phyloP scores from a whole-genome alignment of 306 rosid genomes.

The Rosa rugosa region DNA sequence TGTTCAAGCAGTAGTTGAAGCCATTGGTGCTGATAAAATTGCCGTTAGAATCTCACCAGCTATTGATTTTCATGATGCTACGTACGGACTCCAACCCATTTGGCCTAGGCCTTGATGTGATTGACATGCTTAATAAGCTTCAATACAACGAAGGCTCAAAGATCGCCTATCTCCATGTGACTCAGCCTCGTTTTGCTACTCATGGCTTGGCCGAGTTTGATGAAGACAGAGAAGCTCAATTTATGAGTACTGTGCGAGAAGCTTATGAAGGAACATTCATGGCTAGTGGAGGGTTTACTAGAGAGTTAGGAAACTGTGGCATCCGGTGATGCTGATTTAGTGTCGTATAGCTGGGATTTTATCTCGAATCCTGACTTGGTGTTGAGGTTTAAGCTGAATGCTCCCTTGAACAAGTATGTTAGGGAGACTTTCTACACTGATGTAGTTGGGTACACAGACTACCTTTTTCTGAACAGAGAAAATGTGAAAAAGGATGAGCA shows the following conservation, averaged over 20 bases:
- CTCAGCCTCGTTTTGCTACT: conserved; percentile 72
- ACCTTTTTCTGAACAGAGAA: conserved; percentile 49
- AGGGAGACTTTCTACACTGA: conserved; percentile 75
- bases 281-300: conserved; percentile 81
- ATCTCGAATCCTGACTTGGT: conserved; percentile 75
- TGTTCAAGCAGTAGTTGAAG: conserved; percentile 54
- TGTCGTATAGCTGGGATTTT: conserved; percentile 73
- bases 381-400: conserved; percentile 56
- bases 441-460: conserved; percentile 74
- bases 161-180: conserved; percentile 79
- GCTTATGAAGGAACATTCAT: conserved; percentile 74
- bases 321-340: conserved; percentile 73
- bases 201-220: conserved; percentile 66
- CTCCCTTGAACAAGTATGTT: conserved; percentile 58
- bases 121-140: conserved; percentile 62
- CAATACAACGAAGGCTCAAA: conserved; percentile 49
- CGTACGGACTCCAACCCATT: conserved; percentile 65
- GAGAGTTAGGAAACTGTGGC: conserved; percentile 67
- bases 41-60: conserved; percentile 75
- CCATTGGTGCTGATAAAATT: conserved; percentile 55
- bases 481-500: conserved; percentile 1
- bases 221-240: conserved; percentile 50
- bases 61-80: conserved; percentile 81
- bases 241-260: conserved; percentile 51
- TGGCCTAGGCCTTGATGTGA: conserved; percentile 67